Evolutionary conservation across 148 eudicot genomes (phyloP).

Genomic region (Cornus kousa): DNA sequence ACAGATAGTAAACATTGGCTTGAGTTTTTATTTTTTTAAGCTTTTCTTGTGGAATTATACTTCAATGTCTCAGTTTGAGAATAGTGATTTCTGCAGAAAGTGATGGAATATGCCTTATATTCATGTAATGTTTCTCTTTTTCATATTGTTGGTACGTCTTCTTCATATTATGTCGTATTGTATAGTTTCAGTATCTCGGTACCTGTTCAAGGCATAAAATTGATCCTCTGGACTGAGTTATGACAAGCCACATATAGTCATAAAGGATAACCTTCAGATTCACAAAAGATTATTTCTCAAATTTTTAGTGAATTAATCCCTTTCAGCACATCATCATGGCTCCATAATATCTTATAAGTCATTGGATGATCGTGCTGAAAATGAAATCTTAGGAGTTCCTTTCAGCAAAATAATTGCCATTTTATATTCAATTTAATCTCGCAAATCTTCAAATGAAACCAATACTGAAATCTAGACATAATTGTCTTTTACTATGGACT

Average conservation of each 20-base stretch:
- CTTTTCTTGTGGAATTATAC: too few species aligned
- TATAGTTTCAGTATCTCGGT: too few species aligned
- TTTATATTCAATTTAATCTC: neutral
- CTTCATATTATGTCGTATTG: too few species aligned
- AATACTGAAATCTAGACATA: neutral
- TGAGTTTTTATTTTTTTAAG: too few species aligned
- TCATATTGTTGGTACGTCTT: too few species aligned
- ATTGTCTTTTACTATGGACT: neutral
- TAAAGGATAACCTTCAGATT: neutral
- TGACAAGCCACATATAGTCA: neutral
- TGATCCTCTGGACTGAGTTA: neutral
- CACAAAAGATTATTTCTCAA: neutral
- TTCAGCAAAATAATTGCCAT: neutral
- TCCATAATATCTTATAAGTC: neutral
- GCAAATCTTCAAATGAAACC: slow-evolving; percentile 1
- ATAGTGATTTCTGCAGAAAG: too few species aligned
- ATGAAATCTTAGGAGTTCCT: neutral
- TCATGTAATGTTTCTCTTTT: too few species aligned
- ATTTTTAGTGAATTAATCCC: neutral
- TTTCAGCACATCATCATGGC: neutral
- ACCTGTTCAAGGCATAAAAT: too few species aligned
- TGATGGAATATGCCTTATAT: too few species aligned
- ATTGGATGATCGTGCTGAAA: neutral
- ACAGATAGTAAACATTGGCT: too few species aligned
- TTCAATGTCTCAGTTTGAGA: too few species aligned